These are phyloP conservation scores for Coelastrella sp. DNA, from an alignment of 139 green algal genomes.

Conservation along the genomic window DNA sequence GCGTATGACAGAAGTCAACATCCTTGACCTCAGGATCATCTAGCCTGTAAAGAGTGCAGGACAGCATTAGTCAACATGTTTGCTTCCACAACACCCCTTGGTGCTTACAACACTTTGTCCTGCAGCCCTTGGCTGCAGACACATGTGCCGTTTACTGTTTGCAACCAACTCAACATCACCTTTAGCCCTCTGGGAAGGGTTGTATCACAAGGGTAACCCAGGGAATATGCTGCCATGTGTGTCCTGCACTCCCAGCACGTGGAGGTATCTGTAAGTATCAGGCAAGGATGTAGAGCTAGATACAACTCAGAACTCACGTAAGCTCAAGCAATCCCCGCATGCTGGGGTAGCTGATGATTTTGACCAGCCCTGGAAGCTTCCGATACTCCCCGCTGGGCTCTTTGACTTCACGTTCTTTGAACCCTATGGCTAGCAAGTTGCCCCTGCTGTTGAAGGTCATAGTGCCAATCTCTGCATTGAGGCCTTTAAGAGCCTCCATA, in stretches of 20 bases:
- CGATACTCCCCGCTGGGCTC: neutral
- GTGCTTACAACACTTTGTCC: no score
- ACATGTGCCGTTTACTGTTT: no score
- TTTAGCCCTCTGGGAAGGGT: no score
- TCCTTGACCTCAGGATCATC: constrained; percentile 45
- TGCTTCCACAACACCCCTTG: neutral
- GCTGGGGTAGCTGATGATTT: constrained; percentile 44
- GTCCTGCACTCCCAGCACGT: no score
- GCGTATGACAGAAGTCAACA: constrained; percentile 41
- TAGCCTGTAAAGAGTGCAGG: constrained; percentile 3
- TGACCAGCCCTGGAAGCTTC: neutral
- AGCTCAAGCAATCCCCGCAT: neutral
- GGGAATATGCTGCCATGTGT: no score
- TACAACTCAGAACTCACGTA: constrained; percentile 25
- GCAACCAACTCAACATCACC: no score
- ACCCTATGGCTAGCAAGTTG: constrained; percentile 34
- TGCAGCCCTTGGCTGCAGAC: no score
- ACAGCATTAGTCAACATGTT: neutral
- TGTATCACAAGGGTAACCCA: no score
- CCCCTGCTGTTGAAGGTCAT: constrained; percentile 33
- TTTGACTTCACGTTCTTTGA: neutral
- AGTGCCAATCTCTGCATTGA: constrained; percentile 22
- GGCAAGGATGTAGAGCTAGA: neutral
- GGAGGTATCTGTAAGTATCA: no score
- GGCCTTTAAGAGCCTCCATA: neutral